Percentiles rank a stretch among this genome's conserved stretches.
phyloP scores from a whole-genome alignment of 106 monocot genomes.

The Dendrobium chrysotoxum region DNA sequence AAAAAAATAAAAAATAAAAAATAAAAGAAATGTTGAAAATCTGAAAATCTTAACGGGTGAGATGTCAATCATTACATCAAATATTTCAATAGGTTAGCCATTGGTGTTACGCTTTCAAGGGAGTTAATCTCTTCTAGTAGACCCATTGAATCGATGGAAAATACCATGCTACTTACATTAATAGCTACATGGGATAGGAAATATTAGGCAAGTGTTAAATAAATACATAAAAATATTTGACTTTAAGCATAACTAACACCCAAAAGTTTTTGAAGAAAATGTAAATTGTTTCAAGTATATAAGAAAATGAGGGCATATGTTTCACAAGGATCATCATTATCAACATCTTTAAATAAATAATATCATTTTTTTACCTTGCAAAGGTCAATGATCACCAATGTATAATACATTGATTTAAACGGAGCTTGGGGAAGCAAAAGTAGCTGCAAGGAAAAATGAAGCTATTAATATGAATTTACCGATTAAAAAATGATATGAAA shows the following conservation, averaged over 20 bases:
- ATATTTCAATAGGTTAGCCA: no score
- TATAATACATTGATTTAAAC: constrained; percentile 87
- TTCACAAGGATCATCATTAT: neutral
- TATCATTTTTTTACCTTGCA: constrained; percentile 62
- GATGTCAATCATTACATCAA: no score
- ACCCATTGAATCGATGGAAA: neutral
- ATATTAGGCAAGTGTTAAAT: neutral
- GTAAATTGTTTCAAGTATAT: neutral
- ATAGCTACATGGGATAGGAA: neutral
- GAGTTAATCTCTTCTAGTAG: neutral
- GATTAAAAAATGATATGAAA: neutral
- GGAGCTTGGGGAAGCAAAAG: constrained; percentile 75
- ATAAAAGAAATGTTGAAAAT: no score
- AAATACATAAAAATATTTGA: neutral
- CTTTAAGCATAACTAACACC: neutral
- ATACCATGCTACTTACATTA: neutral
- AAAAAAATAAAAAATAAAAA: no score
- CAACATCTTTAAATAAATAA: neutral
- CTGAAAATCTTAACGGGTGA: no score
- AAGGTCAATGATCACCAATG: constrained; percentile 92
- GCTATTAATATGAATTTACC: constrained; percentile 1
- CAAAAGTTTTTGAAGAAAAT: neutral
- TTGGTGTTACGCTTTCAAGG: neutral
- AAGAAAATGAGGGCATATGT: neutral
- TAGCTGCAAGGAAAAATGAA: constrained; percentile 45